Evolutionary conservation across 2,329 filamentous ascomycete species (phyloP).

Genomic region (Pestalotiopsis sp.): DNA sequence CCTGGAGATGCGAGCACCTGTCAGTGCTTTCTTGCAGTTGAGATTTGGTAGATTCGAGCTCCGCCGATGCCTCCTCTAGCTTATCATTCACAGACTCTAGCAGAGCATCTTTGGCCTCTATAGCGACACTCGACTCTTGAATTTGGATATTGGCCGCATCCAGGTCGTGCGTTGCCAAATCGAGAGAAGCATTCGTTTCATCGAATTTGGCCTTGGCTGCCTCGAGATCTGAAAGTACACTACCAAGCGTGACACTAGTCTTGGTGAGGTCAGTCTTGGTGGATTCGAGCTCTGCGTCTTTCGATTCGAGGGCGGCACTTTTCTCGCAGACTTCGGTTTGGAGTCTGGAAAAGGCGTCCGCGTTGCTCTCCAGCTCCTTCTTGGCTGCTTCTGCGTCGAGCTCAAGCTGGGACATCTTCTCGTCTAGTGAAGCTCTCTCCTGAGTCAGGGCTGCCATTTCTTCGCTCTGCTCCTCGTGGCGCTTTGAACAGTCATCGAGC

Average conservation of each 20-base stretch:
- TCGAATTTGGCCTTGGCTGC: background rate
- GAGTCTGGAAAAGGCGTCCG: background rate
- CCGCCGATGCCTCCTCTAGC: background rate
- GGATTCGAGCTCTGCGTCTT: background rate
- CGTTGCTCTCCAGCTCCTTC: background rate
- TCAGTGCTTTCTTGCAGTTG: background rate
- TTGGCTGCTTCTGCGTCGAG: conserved; percentile 2
- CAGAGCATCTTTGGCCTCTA: background rate
- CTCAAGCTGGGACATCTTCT: conserved; percentile 3
- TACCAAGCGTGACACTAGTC: background rate
- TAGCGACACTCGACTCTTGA: background rate
- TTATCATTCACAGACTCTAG: background rate
- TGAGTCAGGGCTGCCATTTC: background rate
- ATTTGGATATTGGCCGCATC: background rate
- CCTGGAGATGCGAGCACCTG: background rate
- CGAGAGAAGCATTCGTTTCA: background rate
- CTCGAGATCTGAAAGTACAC: background rate
- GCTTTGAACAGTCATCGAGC: conserved; percentile 9
- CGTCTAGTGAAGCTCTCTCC: background rate
- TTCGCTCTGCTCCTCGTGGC: conserved; percentile 3
- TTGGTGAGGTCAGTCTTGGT: background rate
- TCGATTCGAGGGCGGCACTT: background rate
- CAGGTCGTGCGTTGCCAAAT: background rate
- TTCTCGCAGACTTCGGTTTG: background rate
- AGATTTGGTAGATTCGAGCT: background rate